Evolutionary conservation across 495 filamentous ascomycete genomes (phyloP).

Genomic region (Cercophora newfieldiana): DNA sequence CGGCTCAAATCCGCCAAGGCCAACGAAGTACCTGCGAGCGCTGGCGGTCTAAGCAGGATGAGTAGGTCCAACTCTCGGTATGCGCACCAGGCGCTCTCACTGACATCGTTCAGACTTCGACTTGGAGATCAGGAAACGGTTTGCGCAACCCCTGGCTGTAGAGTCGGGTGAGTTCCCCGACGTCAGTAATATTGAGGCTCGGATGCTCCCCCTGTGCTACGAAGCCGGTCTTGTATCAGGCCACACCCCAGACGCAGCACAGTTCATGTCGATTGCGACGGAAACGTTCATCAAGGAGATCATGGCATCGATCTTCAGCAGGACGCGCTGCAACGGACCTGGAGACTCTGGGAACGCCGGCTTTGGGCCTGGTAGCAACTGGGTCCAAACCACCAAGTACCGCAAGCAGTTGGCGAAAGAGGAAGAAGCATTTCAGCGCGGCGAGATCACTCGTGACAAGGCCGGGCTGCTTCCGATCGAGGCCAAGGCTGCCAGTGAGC

Average conservation of each 20-base stretch:
- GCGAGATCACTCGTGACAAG: conserved; percentile 66
- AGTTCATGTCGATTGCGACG: conserved; percentile 85
- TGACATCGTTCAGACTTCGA: conserved; percentile 66
- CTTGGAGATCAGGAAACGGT: conserved; percentile 90
- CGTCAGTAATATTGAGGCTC: conserved; percentile 69
- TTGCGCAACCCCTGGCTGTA: conserved; percentile 77
- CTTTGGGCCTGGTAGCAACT: conserved; percentile 63
- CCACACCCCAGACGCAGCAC: conserved; percentile 67
- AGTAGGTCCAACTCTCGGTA: conserved; percentile 56
- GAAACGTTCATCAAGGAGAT: conserved; percentile 93
- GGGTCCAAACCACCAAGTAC: conserved; percentile 79
- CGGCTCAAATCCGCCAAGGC: conserved; percentile 67
- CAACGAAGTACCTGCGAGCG: conserved; percentile 76
- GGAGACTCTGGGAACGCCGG: conserved; percentile 54
- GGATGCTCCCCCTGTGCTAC: conserved; percentile 94
- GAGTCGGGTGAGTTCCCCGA: conserved; percentile 96
- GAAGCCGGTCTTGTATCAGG: conserved; percentile 82
- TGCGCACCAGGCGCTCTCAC: background rate
- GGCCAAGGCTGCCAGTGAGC: conserved; percentile 63
- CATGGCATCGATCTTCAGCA: conserved; percentile 72
- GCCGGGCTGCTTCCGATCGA: conserved; percentile 77
- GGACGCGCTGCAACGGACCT: conserved; percentile 77
- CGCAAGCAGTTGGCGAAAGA: conserved; percentile 69
- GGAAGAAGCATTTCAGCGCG: conserved; percentile 64
- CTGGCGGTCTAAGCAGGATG: conserved; percentile 83